These are phyloP conservation scores for Lactarius akahatsu DNA, from an alignment of 768 basidiomycete genomes.

Conservation along the genomic window DNA sequence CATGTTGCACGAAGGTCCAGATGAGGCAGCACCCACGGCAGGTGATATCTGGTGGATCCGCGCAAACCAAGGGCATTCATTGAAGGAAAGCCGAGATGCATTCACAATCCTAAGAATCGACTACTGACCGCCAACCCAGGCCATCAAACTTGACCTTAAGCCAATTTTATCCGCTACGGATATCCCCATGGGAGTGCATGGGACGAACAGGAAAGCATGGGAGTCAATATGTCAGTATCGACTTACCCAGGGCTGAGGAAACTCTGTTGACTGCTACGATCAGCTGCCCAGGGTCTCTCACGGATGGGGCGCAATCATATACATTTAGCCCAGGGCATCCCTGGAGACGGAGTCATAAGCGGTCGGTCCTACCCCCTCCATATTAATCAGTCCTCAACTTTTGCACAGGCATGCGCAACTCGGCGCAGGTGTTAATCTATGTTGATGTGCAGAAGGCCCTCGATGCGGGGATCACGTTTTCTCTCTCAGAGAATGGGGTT, in stretches of 20 bases:
- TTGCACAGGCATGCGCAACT: constrained; percentile 71
- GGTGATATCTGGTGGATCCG: constrained; percentile 77
- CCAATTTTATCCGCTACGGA: constrained; percentile 57
- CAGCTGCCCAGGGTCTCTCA: constrained; percentile 71
- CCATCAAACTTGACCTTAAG: constrained; percentile 64
- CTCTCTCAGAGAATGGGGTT: constrained; percentile 83
- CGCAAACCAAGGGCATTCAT: constrained; percentile 88
- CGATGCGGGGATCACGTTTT: constrained; percentile 68
- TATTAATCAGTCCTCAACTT: neutral
- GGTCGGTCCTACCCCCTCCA: constrained; percentile 47
- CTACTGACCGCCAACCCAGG: constrained; percentile 41
- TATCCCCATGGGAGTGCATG: constrained; percentile 82
- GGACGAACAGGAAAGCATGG: constrained; percentile 73
- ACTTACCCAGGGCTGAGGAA: neutral
- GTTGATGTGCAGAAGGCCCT: constrained; percentile 72
- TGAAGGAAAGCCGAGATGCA: constrained; percentile 57
- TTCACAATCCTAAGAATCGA: neutral
- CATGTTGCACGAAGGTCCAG: constrained; percentile 51
- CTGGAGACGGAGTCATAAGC: constrained; percentile 66
- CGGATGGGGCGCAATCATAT: constrained; percentile 90
- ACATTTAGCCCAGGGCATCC: constrained; percentile 82
- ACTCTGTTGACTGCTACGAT: constrained; percentile 5
- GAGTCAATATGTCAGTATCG: constrained; percentile 54
- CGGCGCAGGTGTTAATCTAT: constrained; percentile 78
- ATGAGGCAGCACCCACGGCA: constrained; percentile 32